Base-by-base conservation (phyloP, 768 basidiomycete species). In the Termitomyces sp. region DNA sequence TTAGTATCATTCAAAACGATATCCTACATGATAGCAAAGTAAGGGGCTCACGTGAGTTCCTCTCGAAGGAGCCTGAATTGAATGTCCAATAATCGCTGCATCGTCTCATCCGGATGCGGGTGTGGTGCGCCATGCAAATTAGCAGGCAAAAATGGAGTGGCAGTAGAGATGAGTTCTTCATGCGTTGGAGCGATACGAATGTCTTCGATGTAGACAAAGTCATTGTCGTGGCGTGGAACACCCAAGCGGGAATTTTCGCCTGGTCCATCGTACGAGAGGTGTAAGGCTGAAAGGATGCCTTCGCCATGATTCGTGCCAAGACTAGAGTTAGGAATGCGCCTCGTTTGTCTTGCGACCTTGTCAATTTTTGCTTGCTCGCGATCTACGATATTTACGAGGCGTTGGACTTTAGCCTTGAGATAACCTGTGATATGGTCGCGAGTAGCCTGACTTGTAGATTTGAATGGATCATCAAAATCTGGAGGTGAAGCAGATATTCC, bases 41-140 rank as follows among this genome's bases (percentile, higher is more conserved):
- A 55, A 56, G 24, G 34, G 7, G 66, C 81, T 24, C 63, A 87
- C 82, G 79, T 86, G 18, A 87, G 70, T 56, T 92, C 90, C 61
- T 90, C 90, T 37, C 90, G 75, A 36, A 92, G 71, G 0, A 91
- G 75, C 34, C 90, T 81, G 68, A 88, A 92, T 61, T 92, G 88
- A 4, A 86, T 80, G 57, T 92, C 90, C 12, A 90, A 70, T 22
- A 86, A 72, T 8, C 84, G 74, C 55, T 87, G 78, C 81, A 91
- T 88, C 24, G 81, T 82, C 16, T 77, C 77, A 3, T 69, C 60
- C 0, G 81, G 81, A 13, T 78, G 76, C 55, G 79, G 86, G 63
- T 89, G 88, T 0, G 87, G 88, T 0, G 86, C 88, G 2, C 72
- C 75, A 20, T 73, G 77, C 1, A 86, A 66, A 62, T 81, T 85